A percentile compares a stretch with the other conserved stretches of the same genome.
Evolutionary conservation across 2,329 filamentous ascomycete species (phyloP).

Genomic region (Xylariomycetidae sp.): DNA sequence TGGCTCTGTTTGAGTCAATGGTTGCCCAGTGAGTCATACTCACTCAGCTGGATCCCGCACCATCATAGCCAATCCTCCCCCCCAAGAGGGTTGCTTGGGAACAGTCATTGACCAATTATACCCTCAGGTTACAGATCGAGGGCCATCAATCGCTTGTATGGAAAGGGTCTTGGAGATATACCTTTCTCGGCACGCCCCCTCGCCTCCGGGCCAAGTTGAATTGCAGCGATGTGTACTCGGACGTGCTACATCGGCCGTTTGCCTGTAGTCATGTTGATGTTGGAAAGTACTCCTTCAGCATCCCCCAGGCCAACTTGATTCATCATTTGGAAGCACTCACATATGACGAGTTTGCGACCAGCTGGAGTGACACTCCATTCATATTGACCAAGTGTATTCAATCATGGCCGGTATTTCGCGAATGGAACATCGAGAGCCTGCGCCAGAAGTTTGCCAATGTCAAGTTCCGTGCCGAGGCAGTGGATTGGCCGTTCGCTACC

Average conservation of each 20-base stretch:
- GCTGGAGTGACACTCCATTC: constrained; percentile 79
- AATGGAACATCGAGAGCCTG: constrained; percentile 70
- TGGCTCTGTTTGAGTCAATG: too few relatives aligned
- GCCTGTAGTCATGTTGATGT: constrained; percentile 76
- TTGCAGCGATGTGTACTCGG: constrained; percentile 80
- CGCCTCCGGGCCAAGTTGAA: constrained; percentile 54
- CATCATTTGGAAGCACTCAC: constrained; percentile 63
- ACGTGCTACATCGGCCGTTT: constrained; percentile 85
- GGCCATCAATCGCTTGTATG: constrained; percentile 51
- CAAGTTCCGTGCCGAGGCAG: constrained; percentile 82
- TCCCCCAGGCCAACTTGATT: constrained; percentile 72
- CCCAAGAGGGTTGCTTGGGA: too few relatives aligned
- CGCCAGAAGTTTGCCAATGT: constrained; percentile 59
- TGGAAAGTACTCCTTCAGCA: constrained; percentile 61
- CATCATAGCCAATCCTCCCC: too few relatives aligned
- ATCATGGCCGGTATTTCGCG: constrained; percentile 70
- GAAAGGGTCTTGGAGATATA: constrained; percentile 82
- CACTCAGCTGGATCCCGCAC: too few relatives aligned
- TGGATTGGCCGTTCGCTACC: constrained; percentile 82
- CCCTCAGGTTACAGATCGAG: constrained; percentile 27
- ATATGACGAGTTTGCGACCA: constrained; percentile 65
- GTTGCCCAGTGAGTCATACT: too few relatives aligned
- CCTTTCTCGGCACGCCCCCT: constrained; percentile 57
- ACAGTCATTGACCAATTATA: too few relatives aligned
- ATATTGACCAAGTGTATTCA: constrained; percentile 79